Conservation (phyloP, 2,329 filamentous ascomycete species). For the Davidsoniella neocaledoniae region DNA sequence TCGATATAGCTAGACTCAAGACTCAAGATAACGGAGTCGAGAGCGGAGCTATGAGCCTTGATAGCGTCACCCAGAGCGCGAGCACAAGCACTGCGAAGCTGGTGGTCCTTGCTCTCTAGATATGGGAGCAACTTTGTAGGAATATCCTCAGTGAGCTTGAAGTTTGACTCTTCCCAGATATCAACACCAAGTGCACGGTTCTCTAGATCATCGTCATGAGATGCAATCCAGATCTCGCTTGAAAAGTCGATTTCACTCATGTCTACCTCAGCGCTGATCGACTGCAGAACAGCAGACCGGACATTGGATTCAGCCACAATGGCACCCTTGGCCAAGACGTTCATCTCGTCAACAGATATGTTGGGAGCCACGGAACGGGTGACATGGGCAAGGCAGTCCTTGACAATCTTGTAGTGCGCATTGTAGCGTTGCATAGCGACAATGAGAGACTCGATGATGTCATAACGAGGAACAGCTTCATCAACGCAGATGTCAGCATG, state of each 20-base stretch:
- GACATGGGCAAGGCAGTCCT: conserved; percentile 78
- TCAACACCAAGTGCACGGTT: conserved; percentile 69
- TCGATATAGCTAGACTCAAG: conserved; percentile 59
- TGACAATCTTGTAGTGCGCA: conserved; percentile 89
- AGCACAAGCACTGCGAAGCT: conserved; percentile 70
- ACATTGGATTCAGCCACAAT: conserved; percentile 69
- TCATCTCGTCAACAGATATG: conserved; percentile 55
- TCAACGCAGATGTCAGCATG: conserved; percentile 71
- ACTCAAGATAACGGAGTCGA: conserved; percentile 43
- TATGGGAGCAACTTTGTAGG: conserved; percentile 58
- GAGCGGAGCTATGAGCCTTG: conserved; percentile 38
- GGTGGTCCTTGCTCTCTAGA: conserved; percentile 60
- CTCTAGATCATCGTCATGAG: conserved; percentile 78
- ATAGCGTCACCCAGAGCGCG: conserved; percentile 64
- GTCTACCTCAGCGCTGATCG: conserved; percentile 81
- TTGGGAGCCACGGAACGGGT: conserved; percentile 73
- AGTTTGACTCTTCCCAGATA: conserved; percentile 89
- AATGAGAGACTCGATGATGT: conserved; percentile 57
- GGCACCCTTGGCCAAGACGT: conserved; percentile 56
- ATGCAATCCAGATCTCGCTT: conserved; percentile 84
- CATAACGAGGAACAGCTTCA: conserved; percentile 54
- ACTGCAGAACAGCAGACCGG: conserved; percentile 70
- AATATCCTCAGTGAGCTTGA: conserved; percentile 49
- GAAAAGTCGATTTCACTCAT: conserved; percentile 75
- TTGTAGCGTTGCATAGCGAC: conserved; percentile 73